Percentiles rank a stretch among this genome's conserved stretches.
These are phyloP conservation scores for Pichiaceae sp. DNA, from an alignment of 1,139 yeast genomes.

Conservation along the genomic window DNA sequence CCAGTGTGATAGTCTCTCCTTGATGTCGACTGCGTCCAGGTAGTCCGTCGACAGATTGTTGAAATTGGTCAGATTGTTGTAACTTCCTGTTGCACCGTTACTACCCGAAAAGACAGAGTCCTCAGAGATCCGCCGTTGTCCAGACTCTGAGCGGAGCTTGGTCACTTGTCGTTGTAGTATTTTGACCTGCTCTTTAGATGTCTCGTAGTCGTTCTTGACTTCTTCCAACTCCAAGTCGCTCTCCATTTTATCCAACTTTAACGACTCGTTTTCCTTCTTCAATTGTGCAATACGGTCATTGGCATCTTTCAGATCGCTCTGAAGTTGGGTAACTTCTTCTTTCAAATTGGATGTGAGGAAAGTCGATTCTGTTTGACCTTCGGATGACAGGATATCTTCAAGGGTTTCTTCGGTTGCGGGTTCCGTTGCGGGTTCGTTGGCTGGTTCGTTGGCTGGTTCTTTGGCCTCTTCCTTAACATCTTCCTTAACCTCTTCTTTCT, in stretches of 20 bases:
- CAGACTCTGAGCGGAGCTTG: slow-evolving; percentile 1
- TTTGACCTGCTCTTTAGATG: slow-evolving; percentile 7
- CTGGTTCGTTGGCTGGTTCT: slow-evolving; percentile 2
- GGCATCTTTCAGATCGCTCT: slow-evolving; percentile 9
- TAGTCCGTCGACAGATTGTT: slow-evolving; percentile 19
- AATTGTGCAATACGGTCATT: slow-evolving; percentile 7
- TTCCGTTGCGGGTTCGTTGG: slow-evolving; percentile 3
- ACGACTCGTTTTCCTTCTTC: slow-evolving; percentile 15
- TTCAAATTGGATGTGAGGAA: slow-evolving; percentile 14
- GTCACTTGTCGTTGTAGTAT: slow-evolving; percentile 8
- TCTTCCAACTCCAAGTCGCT: slow-evolving; percentile 19
- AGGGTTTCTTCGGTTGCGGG: slow-evolving; percentile 4
- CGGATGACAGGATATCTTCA: slow-evolving; percentile 13
- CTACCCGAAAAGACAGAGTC: slow-evolving; percentile 13
- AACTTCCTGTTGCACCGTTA: slow-evolving; percentile 12
- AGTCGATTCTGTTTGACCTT: slow-evolving; percentile 10
- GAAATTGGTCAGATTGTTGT: slow-evolving; percentile 18
- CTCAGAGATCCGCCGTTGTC: not conserved
- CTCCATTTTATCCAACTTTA: slow-evolving; percentile 17
- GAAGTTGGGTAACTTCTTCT: slow-evolving; percentile 9
- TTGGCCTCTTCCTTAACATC: not conserved
- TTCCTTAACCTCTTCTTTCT: slow-evolving; percentile 4
- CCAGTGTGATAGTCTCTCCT: slow-evolving; percentile 42
- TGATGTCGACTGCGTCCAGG: slow-evolving; percentile 22
- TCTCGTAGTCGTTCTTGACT: slow-evolving; percentile 14